Conservation (phyloP, 208 protist genomes). For the Trypanosoma platydactyli region DNA sequence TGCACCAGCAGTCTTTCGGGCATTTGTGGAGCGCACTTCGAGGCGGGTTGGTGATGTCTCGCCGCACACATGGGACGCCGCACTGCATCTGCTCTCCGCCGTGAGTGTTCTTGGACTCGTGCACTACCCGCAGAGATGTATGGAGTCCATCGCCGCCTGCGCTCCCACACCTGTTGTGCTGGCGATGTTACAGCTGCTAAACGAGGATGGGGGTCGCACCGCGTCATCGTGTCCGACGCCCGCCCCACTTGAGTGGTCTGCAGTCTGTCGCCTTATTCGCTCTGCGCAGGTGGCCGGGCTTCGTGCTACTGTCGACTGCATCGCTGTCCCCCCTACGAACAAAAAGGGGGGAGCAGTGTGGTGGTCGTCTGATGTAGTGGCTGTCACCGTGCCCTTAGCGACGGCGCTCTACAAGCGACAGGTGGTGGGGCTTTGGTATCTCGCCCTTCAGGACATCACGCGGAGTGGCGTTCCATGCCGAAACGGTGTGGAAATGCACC, state of each 20-base stretch:
- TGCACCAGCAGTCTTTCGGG: slow-evolving; percentile 46
- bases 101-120: slow-evolving; percentile 36
- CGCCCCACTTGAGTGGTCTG: slow-evolving; percentile 21
- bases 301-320: slow-evolving; percentile 22
- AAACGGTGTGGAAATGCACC: slow-evolving; percentile 10
- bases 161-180: slow-evolving; percentile 8
- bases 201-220: not conserved
- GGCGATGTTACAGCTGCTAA: slow-evolving; percentile 21
- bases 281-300: slow-evolving; percentile 29
- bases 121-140: slow-evolving; percentile 30
- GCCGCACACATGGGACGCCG: slow-evolving; percentile 18
- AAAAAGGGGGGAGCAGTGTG: slow-evolving; percentile 11
- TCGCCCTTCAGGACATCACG: slow-evolving; percentile 19
- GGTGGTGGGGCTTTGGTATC: slow-evolving; percentile 27
- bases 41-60: not conserved
- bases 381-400: slow-evolving; percentile 5
- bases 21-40: slow-evolving; percentile 55
- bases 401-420: slow-evolving; percentile 30
- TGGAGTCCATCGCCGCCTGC: slow-evolving; percentile 24
- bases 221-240: not conserved
- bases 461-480: slow-evolving; percentile 2
- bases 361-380: slow-evolving; percentile 30
- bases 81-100: slow-evolving; percentile 30
- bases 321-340: slow-evolving; percentile 12
- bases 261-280: slow-evolving; percentile 25